These are phyloP conservation scores for Yueomyces sinensis DNA, from an alignment of 805 yeast species.

Conservation along the genomic window DNA sequence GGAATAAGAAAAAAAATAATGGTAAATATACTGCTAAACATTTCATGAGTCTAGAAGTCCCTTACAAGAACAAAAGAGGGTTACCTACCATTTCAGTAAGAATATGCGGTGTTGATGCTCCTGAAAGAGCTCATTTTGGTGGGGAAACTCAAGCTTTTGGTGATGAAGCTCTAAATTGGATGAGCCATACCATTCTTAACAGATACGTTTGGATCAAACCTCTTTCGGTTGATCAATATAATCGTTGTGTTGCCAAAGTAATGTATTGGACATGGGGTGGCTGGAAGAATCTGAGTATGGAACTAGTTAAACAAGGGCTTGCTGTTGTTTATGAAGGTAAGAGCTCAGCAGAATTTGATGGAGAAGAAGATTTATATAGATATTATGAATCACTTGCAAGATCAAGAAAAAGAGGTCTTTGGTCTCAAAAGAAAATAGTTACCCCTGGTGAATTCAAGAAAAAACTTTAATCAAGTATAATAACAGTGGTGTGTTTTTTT, in stretches of 20 bases:
- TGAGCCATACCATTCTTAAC: conserved; percentile 51
- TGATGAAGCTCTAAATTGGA: conserved; percentile 75
- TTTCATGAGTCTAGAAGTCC: conserved; percentile 15
- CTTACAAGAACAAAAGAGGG: conserved; percentile 19
- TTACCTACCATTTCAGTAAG: conserved; percentile 60
- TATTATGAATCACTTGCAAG: conserved; percentile 50
- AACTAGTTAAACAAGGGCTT: conserved; percentile 74
- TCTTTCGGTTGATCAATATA: conserved; percentile 74
- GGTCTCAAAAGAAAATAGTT: conserved; percentile 41
- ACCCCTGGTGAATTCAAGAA: conserved; percentile 78
- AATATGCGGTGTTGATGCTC: conserved; percentile 91
- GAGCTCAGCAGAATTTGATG: conserved; percentile 75
- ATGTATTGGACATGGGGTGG: conserved; percentile 39
- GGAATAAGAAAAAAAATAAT: not conserved
- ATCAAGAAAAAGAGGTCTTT: conserved; percentile 46
- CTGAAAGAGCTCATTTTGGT: conserved; percentile 91
- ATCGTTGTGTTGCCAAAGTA: conserved; percentile 73
- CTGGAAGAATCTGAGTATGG: conserved; percentile 66
- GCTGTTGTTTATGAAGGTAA: conserved; percentile 84
- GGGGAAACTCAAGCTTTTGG: conserved; percentile 82
- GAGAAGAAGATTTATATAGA: conserved; percentile 47
- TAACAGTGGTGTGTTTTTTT: too few relatives aligned
- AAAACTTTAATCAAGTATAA: not conserved
- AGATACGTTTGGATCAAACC: conserved; percentile 65
- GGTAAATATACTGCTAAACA: conserved; percentile 7